phyloP scores from a whole-genome alignment of 352 stramenopile species.

The Globisporangium solare region DNA sequence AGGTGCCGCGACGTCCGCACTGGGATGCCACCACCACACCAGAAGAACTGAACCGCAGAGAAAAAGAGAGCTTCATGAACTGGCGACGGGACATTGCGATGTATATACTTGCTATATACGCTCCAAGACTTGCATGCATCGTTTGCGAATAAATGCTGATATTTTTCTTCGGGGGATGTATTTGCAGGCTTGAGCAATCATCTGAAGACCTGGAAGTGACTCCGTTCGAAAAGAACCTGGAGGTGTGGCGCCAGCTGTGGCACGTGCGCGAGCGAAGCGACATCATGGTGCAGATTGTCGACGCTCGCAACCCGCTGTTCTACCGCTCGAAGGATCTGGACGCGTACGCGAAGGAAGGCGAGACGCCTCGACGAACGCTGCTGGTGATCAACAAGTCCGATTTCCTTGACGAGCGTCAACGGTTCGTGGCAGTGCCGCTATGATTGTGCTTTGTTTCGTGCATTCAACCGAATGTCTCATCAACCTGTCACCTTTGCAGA shows the following conservation, averaged over 20 bases:
- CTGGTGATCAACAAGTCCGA: conserved; percentile 99
- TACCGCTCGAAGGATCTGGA: conserved; percentile 96
- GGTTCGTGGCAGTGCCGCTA: conserved; percentile 30
- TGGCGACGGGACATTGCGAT: conserved; percentile 96
- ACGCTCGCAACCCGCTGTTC: conserved; percentile 98
- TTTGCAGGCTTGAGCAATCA: conserved; percentile 65
- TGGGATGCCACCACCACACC: conserved; percentile 95
- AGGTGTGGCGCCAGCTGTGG: conserved; percentile 99
- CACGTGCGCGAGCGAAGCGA: conserved; percentile 97
- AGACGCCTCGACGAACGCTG: conserved; percentile 87
- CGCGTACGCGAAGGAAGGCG: conserved; percentile 92
- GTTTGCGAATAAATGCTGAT: neutral
- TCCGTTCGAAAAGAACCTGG: conserved; percentile 99
- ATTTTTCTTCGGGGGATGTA: neutral
- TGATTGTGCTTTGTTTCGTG: neutral
- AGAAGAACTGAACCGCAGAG: conserved; percentile 92
- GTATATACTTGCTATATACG: conserved; percentile 25
- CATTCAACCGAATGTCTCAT: neutral
- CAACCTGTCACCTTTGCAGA: conserved; percentile 20
- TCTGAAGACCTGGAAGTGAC: conserved; percentile 90
- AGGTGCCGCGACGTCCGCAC: conserved; percentile 93
- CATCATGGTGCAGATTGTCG: conserved; percentile 98
- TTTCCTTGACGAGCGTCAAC: conserved; percentile 92
- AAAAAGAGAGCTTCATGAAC: conserved; percentile 97
- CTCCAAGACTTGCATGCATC: neutral